Conservation (phyloP, 1,284 basidiomycete species). For the Tausonia pullulans region DNA sequence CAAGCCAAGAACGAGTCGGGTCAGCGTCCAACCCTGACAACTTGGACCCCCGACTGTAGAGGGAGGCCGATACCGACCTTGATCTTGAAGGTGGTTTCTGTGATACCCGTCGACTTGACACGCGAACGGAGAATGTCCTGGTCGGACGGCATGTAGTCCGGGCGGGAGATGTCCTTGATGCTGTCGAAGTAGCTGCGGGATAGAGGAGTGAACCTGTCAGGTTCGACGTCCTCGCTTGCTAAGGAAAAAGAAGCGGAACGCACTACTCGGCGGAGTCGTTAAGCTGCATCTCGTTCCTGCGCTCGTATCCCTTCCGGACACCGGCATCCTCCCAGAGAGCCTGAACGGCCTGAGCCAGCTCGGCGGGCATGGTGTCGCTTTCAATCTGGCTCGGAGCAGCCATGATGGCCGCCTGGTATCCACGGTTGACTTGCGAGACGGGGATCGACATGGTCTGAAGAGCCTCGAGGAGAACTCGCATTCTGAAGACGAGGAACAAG, state of each 20-base stretch:
- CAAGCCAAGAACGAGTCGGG: no score
- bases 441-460: conserved; percentile 62
- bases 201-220: background rate
- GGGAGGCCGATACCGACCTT: background rate
- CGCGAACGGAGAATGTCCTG: conserved; percentile 70
- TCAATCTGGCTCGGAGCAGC: conserved; percentile 77
- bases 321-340: conserved; percentile 78
- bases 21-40: no score
- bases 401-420: conserved; percentile 66
- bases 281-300: conserved; percentile 86
- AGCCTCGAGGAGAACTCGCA: conserved; percentile 76
- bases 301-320: conserved; percentile 70
- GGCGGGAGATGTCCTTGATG: conserved; percentile 67
- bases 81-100: conserved; percentile 68
- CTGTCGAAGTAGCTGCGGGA: conserved; percentile 67
- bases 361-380: conserved; percentile 60
- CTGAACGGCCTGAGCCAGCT: conserved; percentile 69
- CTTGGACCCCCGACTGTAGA: no score
- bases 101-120: conserved; percentile 83
- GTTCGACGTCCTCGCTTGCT: no score
- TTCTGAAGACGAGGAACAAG: conserved; percentile 10
- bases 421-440: conserved; percentile 55
- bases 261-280: conserved; percentile 84
- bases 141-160: conserved; percentile 74
- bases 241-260: no score